Conservation (phyloP, 129 eudicot genomes). For the Arctium minus region DNA sequence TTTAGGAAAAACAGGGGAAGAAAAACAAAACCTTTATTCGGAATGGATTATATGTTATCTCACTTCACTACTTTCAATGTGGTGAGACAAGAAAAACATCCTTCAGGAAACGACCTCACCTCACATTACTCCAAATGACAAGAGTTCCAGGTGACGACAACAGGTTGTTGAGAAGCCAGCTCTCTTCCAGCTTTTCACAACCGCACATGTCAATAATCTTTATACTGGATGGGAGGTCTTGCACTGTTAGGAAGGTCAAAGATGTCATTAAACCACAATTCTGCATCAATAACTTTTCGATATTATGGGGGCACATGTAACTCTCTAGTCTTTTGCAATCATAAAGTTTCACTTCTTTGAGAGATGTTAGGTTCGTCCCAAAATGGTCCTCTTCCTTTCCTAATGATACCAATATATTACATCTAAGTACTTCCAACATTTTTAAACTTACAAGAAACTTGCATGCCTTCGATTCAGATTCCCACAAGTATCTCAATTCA, state of each 20-base stretch:
- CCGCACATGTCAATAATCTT: neutral
- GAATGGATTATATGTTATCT: too few relatives aligned
- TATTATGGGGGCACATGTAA: neutral
- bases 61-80: too few relatives aligned
- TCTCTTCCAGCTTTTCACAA: neutral
- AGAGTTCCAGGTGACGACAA: too few relatives aligned
- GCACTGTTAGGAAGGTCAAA: neutral
- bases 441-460: neutral
- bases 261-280: slow-evolving; percentile 2
- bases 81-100: neutral
- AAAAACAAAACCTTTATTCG: too few relatives aligned
- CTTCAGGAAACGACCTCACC: neutral
- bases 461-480: neutral
- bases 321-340: neutral
- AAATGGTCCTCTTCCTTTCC: neutral
- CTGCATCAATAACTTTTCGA: neutral
- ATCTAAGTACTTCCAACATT: neutral
- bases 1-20: too few relatives aligned
- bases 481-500: slow-evolving; percentile 3
- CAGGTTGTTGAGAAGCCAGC: too few relatives aligned
- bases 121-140: neutral
- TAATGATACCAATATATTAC: slow-evolving; percentile 2
- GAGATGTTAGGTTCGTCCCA: neutral
- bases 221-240: neutral
- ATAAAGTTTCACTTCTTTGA: neutral